Conservation (phyloP, 2,329 filamentous ascomycete species). For the Botrytis cinerea region DNA sequence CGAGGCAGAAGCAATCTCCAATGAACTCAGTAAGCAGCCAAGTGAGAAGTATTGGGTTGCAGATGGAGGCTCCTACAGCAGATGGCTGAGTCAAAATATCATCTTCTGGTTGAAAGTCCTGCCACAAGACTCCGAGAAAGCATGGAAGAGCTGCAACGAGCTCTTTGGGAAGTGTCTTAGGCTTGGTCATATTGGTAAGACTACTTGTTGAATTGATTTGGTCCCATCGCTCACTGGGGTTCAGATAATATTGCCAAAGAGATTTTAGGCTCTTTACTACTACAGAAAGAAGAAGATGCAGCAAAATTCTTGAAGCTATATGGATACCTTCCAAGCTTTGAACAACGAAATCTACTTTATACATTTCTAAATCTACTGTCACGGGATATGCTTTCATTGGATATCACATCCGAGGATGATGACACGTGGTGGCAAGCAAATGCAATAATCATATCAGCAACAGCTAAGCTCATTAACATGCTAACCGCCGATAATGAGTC, state of each 20-base stretch:
- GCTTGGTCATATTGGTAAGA: conserved; percentile 40
- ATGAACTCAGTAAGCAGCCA: conserved; percentile 37
- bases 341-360: conserved; percentile 39
- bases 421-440: conserved; percentile 40
- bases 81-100: conserved; percentile 41
- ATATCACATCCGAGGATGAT: conserved; percentile 35
- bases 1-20: conserved; percentile 51
- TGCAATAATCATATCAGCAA: conserved; percentile 53
- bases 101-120: conserved; percentile 34
- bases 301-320: conserved; percentile 35
- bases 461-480: conserved; percentile 56
- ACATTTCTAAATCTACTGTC: conserved; percentile 37
- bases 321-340: conserved; percentile 34
- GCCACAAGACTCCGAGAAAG: conserved; percentile 28
- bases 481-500: conserved; percentile 51
- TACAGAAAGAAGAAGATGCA: conserved; percentile 31
- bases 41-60: conserved; percentile 39
- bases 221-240: conserved; percentile 23
- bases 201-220: not conserved
- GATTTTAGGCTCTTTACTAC: conserved; percentile 32
- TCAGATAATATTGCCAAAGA: conserved; percentile 38
- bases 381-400: conserved; percentile 33
- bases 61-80: conserved; percentile 38
- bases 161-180: conserved; percentile 39
- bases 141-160: conserved; percentile 37